Evolutionary conservation across 441 rosid genomes (phyloP).

Genomic region (Pelargonium myrrhifolium): DNA sequence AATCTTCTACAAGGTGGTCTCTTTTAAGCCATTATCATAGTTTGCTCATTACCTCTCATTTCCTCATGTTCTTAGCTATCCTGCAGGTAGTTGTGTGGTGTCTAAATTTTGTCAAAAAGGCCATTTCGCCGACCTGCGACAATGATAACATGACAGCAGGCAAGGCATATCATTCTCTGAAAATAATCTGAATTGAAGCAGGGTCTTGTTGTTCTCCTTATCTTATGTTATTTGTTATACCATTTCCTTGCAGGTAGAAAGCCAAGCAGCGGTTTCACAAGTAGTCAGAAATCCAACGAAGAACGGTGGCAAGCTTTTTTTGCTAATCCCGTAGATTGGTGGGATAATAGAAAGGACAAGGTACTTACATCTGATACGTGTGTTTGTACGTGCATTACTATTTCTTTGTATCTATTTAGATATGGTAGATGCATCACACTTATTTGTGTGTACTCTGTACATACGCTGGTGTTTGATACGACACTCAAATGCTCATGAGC

Average conservation of each 20-base stretch:
- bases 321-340: constrained; percentile 56
- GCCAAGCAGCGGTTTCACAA: constrained; percentile 24
- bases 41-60: not conserved
- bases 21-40: not conserved
- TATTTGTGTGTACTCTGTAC: not conserved
- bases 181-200: not conserved
- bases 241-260: constrained; percentile 29
- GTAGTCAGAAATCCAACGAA: constrained; percentile 23
- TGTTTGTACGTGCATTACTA: not conserved
- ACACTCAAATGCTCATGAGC: not conserved
- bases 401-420: not conserved
- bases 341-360: constrained; percentile 67
- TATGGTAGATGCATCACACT: not conserved
- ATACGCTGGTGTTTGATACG: too few relatives aligned
- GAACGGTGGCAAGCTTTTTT: constrained; percentile 68
- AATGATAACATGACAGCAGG: constrained; percentile 26
- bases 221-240: constrained; percentile 5
- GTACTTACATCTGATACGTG: constrained; percentile 22
- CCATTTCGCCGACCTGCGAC: constrained; percentile 25
- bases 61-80: not conserved
- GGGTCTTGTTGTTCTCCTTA: not conserved
- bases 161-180: constrained; percentile 14
- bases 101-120: constrained; percentile 48
- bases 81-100: constrained; percentile 53
- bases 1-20: constrained; percentile 51